Conservation (phyloP, 495 filamentous ascomycete species). For the Xylaria telfairii region DNA sequence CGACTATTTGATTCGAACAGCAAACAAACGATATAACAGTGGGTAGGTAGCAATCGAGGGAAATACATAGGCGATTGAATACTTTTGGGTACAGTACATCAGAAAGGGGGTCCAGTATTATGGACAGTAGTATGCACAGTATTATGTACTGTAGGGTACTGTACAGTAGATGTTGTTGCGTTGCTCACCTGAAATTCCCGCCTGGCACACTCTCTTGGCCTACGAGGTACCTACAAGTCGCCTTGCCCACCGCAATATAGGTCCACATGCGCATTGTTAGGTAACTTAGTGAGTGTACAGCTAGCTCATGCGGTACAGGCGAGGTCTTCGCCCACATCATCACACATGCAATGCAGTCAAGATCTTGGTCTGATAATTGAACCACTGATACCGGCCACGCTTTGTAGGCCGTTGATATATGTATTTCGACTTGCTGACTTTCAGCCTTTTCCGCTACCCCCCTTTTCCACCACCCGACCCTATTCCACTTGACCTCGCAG, state of each 20-base stretch:
- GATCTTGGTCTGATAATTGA: conserved; percentile 11
- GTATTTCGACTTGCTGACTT: background rate
- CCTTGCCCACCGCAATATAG: background rate
- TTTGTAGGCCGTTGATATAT: background rate
- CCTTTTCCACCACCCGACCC: background rate
- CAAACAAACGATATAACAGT: background rate
- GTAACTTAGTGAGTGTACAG: no score
- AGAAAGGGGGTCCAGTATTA: background rate
- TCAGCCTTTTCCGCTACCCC: conserved; percentile 3
- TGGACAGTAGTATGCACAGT: no score
- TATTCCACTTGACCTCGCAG: background rate
- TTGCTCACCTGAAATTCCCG: no score
- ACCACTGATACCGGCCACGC: background rate
- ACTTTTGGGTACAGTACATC: no score
- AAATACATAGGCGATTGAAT: no score
- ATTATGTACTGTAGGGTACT: no score
- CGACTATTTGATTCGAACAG: background rate
- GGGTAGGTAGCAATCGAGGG: background rate
- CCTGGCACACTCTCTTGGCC: background rate
- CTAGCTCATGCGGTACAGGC: conserved; percentile 1
- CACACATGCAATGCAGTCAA: conserved; percentile 7
- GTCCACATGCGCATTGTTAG: background rate
- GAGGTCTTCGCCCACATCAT: conserved; percentile 1
- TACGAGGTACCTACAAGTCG: background rate
- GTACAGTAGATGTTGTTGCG: background rate